These are phyloP conservation scores for Leccinum longicurvipes DNA, from an alignment of 768 basidiomycete genomes.

Conservation along the genomic window DNA sequence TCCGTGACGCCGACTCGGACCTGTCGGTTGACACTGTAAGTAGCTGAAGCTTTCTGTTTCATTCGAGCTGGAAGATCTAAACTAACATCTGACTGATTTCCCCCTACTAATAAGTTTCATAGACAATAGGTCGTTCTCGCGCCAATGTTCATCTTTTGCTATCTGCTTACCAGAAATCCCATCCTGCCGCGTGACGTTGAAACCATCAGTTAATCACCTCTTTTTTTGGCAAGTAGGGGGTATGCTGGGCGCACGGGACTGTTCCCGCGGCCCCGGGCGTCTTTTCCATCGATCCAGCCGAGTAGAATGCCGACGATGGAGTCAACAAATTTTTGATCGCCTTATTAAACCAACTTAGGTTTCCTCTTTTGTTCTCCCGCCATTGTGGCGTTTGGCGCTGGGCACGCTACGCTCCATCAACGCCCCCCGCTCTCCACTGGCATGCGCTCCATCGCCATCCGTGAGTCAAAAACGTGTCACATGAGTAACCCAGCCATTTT, in stretches of 20 bases:
- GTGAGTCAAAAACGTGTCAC: neutral
- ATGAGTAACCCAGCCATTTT: neutral
- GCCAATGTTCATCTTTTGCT: neutral
- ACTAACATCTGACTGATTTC: neutral
- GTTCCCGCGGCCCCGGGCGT: neutral
- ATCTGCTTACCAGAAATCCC: neutral
- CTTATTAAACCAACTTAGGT: neutral
- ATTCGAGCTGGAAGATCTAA: neutral
- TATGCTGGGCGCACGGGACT: neutral
- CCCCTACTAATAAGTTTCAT: neutral
- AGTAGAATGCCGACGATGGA: neutral
- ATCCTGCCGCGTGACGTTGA: neutral
- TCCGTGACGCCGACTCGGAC: too few relatives aligned
- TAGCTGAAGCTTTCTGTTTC: neutral
- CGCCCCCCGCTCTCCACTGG: too few relatives aligned
- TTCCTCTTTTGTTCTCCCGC: neutral
- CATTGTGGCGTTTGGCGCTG: slow-evolving; percentile 8
- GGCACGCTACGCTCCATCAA: neutral
- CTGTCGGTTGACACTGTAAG: too few relatives aligned
- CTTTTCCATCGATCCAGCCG: neutral
- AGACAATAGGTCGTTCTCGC: neutral
- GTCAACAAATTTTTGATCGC: neutral
- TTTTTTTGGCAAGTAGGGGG: neutral
- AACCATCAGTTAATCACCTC: too few relatives aligned
- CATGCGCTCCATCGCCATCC: neutral